phyloP scores from a whole-genome alignment of 495 filamentous ascomycete species.

The Darksidea phi region DNA sequence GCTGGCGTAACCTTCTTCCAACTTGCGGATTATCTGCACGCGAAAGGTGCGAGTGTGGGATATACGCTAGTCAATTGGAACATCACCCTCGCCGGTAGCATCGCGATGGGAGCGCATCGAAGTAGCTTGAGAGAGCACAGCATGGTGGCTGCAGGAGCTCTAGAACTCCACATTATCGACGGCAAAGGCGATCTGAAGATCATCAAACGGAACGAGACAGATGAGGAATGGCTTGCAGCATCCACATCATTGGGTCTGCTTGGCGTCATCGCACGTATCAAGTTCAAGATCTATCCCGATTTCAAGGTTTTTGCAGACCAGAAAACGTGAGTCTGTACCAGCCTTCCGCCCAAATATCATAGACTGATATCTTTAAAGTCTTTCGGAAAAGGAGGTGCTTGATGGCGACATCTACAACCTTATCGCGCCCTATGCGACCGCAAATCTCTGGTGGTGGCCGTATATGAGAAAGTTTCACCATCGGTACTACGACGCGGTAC shows the following conservation, averaged over 20 bases:
- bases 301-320: conserved; percentile 53
- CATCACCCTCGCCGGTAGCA: conserved; percentile 51
- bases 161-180: conserved; percentile 52
- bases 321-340: conserved; percentile 42
- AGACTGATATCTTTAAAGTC: conserved; percentile 19
- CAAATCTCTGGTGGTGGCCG: conserved; percentile 56
- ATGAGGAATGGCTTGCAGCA: conserved; percentile 52
- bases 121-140: conserved; percentile 49
- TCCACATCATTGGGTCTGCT: conserved; percentile 51
- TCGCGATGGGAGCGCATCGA: conserved; percentile 54
- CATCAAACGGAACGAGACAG: conserved; percentile 44
- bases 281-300: conserved; percentile 49
- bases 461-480: conserved; percentile 52
- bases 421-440: conserved; percentile 52
- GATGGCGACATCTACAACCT: conserved; percentile 51
- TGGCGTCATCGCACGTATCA: conserved; percentile 50
- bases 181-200: conserved; percentile 46
- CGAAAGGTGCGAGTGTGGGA: conserved; percentile 47
- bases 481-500: conserved; percentile 51
- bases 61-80: conserved; percentile 55
- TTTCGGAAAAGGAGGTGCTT: conserved; percentile 49
- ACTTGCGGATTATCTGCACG: conserved; percentile 51
- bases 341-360: not conserved
- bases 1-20: conserved; percentile 54
- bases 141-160: conserved; percentile 53